Evolutionary conservation across 2,329 filamentous ascomycete genomes (phyloP).

Genomic region (Kalmusia sp.): DNA sequence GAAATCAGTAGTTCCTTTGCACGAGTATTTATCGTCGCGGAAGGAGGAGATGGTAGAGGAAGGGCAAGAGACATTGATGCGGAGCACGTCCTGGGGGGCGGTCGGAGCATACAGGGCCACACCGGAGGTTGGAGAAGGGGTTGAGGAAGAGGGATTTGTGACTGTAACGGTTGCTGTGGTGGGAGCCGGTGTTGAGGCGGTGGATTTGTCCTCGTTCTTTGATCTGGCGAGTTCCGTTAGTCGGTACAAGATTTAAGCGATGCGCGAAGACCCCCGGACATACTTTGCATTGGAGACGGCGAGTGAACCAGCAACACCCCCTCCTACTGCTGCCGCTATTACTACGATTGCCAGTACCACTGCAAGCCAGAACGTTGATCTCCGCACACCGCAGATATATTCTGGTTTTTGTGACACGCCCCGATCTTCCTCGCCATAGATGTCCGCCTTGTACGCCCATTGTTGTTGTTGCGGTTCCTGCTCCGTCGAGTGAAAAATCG

Average conservation of each 20-base stretch:
- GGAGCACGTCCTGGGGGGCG: background rate
- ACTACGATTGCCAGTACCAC: constrained; percentile 3
- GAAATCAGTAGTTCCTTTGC: background rate
- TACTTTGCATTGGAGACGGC: constrained; percentile 13
- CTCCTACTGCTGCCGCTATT: constrained; percentile 8
- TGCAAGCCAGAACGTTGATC: constrained; percentile 7
- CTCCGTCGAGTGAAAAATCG: background rate
- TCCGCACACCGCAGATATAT: constrained; percentile 1
- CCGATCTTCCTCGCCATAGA: background rate
- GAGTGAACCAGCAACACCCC: constrained; percentile 12
- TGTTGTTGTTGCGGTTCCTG: background rate
- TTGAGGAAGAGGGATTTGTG: background rate
- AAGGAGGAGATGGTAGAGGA: background rate
- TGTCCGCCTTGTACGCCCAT: background rate
- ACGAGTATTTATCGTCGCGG: background rate
- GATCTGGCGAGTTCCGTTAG: background rate
- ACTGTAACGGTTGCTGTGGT: background rate
- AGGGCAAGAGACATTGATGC: constrained; percentile 8
- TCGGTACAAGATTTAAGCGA: background rate
- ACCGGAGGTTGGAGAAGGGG: background rate
- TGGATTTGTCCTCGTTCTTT: background rate
- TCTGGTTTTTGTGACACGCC: background rate
- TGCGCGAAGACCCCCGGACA: background rate
- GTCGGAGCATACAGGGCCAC: background rate
- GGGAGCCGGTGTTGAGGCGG: background rate